A percentile compares a stretch with the other conserved stretches of the same genome.
These are phyloP conservation scores for Candida frijolesensis DNA, from an alignment of 1,139 yeast genomes.

Conservation along the genomic window DNA sequence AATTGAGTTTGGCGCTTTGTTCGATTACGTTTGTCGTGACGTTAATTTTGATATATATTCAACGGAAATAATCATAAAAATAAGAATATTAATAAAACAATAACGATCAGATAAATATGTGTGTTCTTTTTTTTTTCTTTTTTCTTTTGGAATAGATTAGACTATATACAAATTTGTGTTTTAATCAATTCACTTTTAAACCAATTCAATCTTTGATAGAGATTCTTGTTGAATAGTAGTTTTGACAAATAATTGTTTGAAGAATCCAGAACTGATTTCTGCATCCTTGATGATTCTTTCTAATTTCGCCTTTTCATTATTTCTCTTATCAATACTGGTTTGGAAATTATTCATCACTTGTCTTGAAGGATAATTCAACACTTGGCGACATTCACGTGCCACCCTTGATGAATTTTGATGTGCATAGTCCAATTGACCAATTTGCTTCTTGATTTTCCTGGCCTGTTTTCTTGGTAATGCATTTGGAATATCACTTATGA, in stretches of 20 bases:
- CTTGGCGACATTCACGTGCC: slow-evolving; percentile 80
- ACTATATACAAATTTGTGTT: slow-evolving; percentile 3
- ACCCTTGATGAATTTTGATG: slow-evolving; percentile 78
- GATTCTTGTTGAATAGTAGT: slow-evolving; percentile 41
- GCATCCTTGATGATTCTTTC: slow-evolving; percentile 59
- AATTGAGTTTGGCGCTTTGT: slow-evolving; percentile 30
- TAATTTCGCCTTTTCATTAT: slow-evolving; percentile 59
- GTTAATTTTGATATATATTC: slow-evolving; percentile 27
- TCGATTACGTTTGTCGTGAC: slow-evolving; percentile 24
- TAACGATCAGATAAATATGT: background rate
- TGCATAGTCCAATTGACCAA: slow-evolving; percentile 71
- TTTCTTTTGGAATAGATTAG: background rate
- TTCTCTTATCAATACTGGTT: slow-evolving; percentile 62
- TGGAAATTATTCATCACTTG: slow-evolving; percentile 83
- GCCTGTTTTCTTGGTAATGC: slow-evolving; percentile 88
- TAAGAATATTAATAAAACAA: background rate
- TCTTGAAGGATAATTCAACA: slow-evolving; percentile 77
- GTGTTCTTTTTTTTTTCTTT: background rate
- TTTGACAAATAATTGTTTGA: slow-evolving; percentile 32
- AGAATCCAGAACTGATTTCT: slow-evolving; percentile 60
- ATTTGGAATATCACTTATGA: slow-evolving; percentile 80
- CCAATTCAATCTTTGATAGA: slow-evolving; percentile 56
- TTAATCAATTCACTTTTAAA: slow-evolving; percentile 37
- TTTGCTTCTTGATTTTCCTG: slow-evolving; percentile 62
- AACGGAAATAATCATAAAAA: slow-evolving; percentile 20